phyloP scores from a whole-genome alignment of 495 filamentous ascomycete genomes.

The Podospora fimiseda region DNA sequence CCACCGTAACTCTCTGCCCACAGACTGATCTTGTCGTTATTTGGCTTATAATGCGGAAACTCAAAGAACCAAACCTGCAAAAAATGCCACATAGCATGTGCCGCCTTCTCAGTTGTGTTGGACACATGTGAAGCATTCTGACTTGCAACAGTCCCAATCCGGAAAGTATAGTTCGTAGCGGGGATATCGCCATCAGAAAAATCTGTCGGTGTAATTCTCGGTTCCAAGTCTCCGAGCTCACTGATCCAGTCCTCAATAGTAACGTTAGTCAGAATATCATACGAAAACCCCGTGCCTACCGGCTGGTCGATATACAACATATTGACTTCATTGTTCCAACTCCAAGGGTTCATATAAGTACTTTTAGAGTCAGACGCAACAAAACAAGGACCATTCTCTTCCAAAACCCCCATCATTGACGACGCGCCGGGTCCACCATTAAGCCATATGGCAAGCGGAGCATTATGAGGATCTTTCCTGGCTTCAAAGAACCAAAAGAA shows the following conservation, averaged over 20 bases:
- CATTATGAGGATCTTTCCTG: constrained; percentile 47
- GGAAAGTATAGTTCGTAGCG: constrained; percentile 32
- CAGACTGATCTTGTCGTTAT: constrained; percentile 41
- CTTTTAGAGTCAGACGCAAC: constrained; percentile 40
- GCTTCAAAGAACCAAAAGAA: constrained; percentile 75
- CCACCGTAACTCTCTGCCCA: constrained; percentile 58
- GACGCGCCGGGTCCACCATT: constrained; percentile 55
- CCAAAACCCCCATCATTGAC: constrained; percentile 56
- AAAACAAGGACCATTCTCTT: constrained; percentile 44
- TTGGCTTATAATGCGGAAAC: constrained; percentile 55
- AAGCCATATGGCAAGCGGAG: constrained; percentile 58
- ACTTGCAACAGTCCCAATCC: constrained; percentile 53
- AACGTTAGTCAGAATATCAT: constrained; percentile 39
- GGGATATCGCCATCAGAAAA: constrained; percentile 12
- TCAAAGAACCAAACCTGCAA: constrained; percentile 54
- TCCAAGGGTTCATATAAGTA: constrained; percentile 38
- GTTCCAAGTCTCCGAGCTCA: constrained; percentile 8
- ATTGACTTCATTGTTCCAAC: constrained; percentile 64
- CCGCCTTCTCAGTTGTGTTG: constrained; percentile 49
- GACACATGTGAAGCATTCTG: constrained; percentile 54
- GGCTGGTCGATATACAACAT: constrained; percentile 66
- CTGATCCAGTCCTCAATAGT: constrained; percentile 25
- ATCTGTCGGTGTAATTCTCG: constrained; percentile 3
- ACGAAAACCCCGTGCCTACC: constrained; percentile 48
- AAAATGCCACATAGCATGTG: constrained; percentile 51